A percentile compares a stretch with the other conserved stretches of the same genome.
These are phyloP conservation scores for Simmondsia chinensis DNA, from an alignment of 148 eudicot genomes.

Conservation along the genomic window DNA sequence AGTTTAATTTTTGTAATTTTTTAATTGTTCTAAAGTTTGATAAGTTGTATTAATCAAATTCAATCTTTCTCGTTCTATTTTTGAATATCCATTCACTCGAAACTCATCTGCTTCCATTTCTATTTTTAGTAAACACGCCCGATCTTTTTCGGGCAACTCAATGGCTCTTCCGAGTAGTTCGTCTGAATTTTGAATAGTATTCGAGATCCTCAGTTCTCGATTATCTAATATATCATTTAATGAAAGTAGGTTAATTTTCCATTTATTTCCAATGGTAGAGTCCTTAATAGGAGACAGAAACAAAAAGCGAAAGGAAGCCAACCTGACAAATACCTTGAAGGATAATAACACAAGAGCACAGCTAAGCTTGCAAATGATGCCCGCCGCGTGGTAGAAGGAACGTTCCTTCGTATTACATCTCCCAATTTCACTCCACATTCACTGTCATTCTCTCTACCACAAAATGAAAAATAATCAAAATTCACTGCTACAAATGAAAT, in stretches of 20 bases:
- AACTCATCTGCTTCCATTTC: slow-evolving; percentile 12
- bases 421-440: slow-evolving; percentile 12
- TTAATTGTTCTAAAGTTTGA: slow-evolving; percentile 11
- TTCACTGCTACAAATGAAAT: no score
- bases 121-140: slow-evolving; percentile 7
- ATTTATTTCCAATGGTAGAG: no score
- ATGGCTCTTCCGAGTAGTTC: no score
- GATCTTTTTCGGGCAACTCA: slow-evolving; percentile 6
- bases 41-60: slow-evolving; percentile 11
- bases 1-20: slow-evolving; percentile 2
- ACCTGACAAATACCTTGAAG: slow-evolving; percentile 56
- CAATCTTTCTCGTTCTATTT: slow-evolving; percentile 8
- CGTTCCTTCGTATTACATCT: slow-evolving; percentile 10
- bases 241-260: no score
- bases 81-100: no score
- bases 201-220: no score
- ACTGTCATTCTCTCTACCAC: slow-evolving; percentile 9
- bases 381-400: slow-evolving; percentile 24
- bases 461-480: no score
- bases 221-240: no score
- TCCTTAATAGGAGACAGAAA: no score
- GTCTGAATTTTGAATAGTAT: no score
- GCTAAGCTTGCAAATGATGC: slow-evolving; percentile 25
- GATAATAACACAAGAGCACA: slow-evolving; percentile 22
- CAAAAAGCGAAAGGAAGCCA: slow-evolving; percentile 20